Evolutionary conservation across 495 filamentous ascomycete genomes (phyloP).

Genomic region (Astrocystis sublimbata): DNA sequence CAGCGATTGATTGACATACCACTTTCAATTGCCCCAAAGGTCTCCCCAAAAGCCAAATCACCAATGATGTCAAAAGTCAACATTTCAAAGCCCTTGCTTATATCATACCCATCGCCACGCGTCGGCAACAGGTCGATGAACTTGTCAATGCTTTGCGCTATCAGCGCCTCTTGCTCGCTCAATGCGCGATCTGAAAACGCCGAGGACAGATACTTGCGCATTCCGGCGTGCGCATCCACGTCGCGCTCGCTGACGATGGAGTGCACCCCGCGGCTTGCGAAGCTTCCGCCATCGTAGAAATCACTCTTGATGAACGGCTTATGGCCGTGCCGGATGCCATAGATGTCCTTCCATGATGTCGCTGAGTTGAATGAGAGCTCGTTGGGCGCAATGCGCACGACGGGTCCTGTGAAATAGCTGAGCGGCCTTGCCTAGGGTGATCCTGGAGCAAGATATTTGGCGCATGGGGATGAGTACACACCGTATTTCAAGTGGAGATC

Average conservation of each 20-base stretch:
- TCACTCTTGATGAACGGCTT: constrained; percentile 40
- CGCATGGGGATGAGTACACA: no score
- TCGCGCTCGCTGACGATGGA: constrained; percentile 40
- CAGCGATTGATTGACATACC: constrained; percentile 2
- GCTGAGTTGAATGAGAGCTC: constrained; percentile 53
- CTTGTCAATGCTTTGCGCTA: constrained; percentile 43
- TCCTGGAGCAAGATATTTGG: no score
- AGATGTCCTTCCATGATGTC: constrained; percentile 55
- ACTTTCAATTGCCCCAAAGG: constrained; percentile 36
- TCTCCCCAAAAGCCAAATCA: constrained; percentile 36
- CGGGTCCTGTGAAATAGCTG: constrained; percentile 33
- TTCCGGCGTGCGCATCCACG: constrained; percentile 41
- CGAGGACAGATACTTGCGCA: constrained; percentile 48
- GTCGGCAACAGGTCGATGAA: constrained; percentile 44
- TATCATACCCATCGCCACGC: constrained; percentile 19
- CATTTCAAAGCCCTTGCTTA: constrained; percentile 30
- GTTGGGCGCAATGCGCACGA: constrained; percentile 53
- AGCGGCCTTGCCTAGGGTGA: no score
- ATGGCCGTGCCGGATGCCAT: constrained; percentile 36
- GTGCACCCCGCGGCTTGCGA: constrained; percentile 11
- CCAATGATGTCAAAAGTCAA: constrained; percentile 36
- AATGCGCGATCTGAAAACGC: constrained; percentile 55
- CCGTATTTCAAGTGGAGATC: constrained; percentile 19
- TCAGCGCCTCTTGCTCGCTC: constrained; percentile 48
- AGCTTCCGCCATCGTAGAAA: constrained; percentile 28